Evolutionary conservation across 257 asterid genomes (phyloP), one percentile per base, ranked within the genome.

Genomic region (Petunia axillaris): DNA sequence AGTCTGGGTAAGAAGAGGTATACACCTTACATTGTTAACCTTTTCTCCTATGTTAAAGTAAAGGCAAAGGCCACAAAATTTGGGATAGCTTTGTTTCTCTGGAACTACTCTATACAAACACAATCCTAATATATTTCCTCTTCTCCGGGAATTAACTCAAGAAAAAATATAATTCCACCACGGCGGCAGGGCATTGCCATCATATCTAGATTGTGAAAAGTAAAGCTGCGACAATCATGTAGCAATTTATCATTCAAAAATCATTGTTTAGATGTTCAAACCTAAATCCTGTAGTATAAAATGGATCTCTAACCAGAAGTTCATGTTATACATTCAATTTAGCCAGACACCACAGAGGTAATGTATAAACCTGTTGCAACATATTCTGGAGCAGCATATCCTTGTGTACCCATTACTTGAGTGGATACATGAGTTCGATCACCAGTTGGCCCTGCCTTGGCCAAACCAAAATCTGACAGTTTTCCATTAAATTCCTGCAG

Each of bases 371-470:
- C 99, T 86, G 97, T 93, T 79, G 97, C 96, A 0, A 95, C 97
- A 67, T 95, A 95, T 84, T 95, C 99, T 2, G 99, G 99, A 1
- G 99, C 99, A 62, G 97, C 98, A 78, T 95, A 95, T 57, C 98
- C 99, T 1, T 90, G 96, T 3, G 97, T 93, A 13, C 98, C 97
- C 92, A 95, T 91, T 75, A 95, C 97, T 87, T 90, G 97, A 58
- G 98, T 93, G 57, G 99, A 95, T 37, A 92, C 98, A 11, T 95
- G 98, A 5, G 99, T 93, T 76, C 90, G 88, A 79, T 95, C 98
- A 73, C 98, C 99, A 8, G 95, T 93, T 6, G 99, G 99, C 74
- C 98, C 98, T 0, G 93, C 97, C 84, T 95, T 93, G 1, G 99
- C 98, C 89, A 95, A 87, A 55, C 98, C 97, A 55, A 95, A 95